phyloP scores from a whole-genome alignment of 108 stramenopile genomes.

The Skeletonema potamos region DNA sequence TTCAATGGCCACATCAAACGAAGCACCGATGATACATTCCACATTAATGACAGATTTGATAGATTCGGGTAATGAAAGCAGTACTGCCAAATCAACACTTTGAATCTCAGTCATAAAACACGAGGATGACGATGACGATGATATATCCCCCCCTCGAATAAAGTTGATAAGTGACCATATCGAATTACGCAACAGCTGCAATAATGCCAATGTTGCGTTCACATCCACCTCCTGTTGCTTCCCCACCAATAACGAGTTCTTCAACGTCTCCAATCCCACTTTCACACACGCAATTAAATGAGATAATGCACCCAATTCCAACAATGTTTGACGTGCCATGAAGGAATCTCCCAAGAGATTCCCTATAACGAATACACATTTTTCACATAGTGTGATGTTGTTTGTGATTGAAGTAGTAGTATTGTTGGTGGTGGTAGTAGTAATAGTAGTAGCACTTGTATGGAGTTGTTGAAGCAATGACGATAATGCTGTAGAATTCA shows the following conservation, averaged over 20 bases:
- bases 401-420: no score
- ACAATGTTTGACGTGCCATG: slow-evolving; percentile 14
- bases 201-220: background rate
- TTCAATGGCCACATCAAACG: slow-evolving; percentile 28
- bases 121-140: background rate
- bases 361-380: slow-evolving; percentile 25
- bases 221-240: background rate
- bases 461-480: slow-evolving; percentile 5
- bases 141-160: slow-evolving; percentile 6
- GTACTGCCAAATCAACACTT: background rate
- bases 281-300: slow-evolving; percentile 14
- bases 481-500: slow-evolving; percentile 8
- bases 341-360: slow-evolving; percentile 26
- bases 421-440: background rate
- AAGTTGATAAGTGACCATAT: slow-evolving; percentile 32
- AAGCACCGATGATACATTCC: slow-evolving; percentile 1
- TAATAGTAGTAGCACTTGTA: background rate
- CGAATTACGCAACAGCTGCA: slow-evolving; percentile 25
- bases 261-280: background rate
- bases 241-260: background rate
- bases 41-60: background rate
- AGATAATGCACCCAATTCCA: slow-evolving; percentile 6
- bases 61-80: slow-evolving; percentile 4
- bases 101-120: background rate
- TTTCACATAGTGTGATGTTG: slow-evolving; percentile 3